Conservation (phyloP, 2,329 filamentous ascomycete species). For the Tolypocladium endophyticum region DNA sequence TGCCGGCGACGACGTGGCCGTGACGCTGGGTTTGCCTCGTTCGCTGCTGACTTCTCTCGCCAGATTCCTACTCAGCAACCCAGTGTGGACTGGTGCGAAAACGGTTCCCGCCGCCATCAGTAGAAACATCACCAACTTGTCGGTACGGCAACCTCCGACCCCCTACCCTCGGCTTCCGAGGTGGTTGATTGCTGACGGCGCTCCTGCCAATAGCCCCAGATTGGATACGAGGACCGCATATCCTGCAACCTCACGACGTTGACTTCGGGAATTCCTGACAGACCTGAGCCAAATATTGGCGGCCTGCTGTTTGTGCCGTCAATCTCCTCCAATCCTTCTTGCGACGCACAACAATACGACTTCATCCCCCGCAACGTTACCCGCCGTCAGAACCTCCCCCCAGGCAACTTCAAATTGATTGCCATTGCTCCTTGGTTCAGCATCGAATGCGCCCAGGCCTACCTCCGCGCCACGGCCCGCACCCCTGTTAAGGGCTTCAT, state of each 20-base stretch:
- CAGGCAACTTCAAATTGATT: constrained; percentile 61
- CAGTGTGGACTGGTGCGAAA: constrained; percentile 38
- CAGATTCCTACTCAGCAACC: constrained; percentile 52
- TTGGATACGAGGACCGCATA: constrained; percentile 43
- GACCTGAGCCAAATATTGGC: constrained; percentile 50
- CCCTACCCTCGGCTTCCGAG: not conserved
- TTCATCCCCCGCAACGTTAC: constrained; percentile 70
- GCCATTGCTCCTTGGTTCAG: constrained; percentile 83
- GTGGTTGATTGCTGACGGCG: constrained; percentile 8
- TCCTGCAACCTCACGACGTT: constrained; percentile 61
- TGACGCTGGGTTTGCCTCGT: not conserved
- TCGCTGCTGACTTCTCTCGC: not conserved
- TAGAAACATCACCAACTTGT: constrained; percentile 44
- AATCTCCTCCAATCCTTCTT: constrained; percentile 46
- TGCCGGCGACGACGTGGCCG: not conserved
- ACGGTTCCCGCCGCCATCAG: constrained; percentile 43
- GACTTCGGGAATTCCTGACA: constrained; percentile 53
- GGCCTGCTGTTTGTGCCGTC: constrained; percentile 82
- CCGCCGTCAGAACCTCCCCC: constrained; percentile 56
- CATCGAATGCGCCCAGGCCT: constrained; percentile 60
- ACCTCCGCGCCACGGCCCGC: constrained; percentile 49
- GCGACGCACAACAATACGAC: constrained; percentile 49
- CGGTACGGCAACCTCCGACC: constrained; percentile 28
- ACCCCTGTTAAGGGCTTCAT: constrained; percentile 53
- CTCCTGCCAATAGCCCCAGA: constrained; percentile 22